Percentiles rank a stretch among this genome's conserved stretches.
These are phyloP conservation scores for Verticillium dahliae DNA, from an alignment of 2,329 filamentous ascomycete species.

Conservation along the genomic window DNA sequence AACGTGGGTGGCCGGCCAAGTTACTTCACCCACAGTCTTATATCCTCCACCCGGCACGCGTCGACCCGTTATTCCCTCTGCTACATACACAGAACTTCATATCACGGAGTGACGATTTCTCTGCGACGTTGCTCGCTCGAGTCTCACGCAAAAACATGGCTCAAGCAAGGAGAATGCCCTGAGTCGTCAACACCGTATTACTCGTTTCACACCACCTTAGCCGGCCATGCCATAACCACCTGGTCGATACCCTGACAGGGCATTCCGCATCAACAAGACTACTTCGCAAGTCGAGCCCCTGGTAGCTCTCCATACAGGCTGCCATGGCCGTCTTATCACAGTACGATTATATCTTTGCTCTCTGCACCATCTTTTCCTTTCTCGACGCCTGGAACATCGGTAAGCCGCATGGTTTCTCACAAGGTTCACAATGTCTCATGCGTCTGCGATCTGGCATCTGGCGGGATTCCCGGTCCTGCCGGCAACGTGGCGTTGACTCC, in stretches of 20 bases:
- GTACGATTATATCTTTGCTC: conserved; percentile 50
- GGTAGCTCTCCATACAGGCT: background rate
- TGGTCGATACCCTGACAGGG: background rate
- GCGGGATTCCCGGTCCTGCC: background rate
- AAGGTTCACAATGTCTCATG: background rate
- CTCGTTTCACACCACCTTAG: background rate
- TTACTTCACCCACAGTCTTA: background rate
- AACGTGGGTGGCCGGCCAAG: background rate
- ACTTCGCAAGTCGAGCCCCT: background rate
- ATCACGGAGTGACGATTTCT: too few species aligned
- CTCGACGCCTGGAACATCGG: conserved; percentile 57
- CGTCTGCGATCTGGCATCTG: background rate
- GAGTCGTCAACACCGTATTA: background rate
- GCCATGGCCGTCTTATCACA: conserved; percentile 31
- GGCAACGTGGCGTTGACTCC: background rate
- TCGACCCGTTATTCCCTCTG: background rate
- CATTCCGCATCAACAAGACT: background rate
- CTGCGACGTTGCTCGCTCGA: background rate
- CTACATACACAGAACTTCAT: too few species aligned
- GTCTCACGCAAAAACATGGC: background rate
- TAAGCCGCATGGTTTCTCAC: conserved; percentile 11
- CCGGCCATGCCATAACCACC: background rate
- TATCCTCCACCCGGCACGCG: background rate
- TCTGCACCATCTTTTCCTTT: conserved; percentile 49
- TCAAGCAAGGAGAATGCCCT: background rate